These are phyloP conservation scores for Inga leiocalycina DNA, from an alignment of 306 rosid genomes.

Conservation along the genomic window DNA sequence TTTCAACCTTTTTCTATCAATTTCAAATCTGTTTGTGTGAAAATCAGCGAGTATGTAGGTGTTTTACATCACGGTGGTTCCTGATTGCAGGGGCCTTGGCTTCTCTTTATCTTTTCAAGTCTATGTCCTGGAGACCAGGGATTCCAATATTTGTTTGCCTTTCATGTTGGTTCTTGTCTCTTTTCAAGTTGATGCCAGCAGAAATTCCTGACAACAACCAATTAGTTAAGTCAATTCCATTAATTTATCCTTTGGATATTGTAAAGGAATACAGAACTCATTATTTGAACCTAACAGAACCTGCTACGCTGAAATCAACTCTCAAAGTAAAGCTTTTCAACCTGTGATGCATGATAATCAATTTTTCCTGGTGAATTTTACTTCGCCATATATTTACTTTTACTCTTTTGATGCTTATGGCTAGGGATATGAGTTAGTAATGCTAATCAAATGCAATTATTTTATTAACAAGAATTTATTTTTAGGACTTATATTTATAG, in stretches of 20 bases:
- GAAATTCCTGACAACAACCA: constrained; percentile 86
- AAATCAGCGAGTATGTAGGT: too few species aligned
- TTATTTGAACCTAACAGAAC: constrained; percentile 16
- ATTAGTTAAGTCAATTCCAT: constrained; percentile 49
- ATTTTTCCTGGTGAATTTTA: constrained; percentile 17
- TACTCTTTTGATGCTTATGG: not conserved
- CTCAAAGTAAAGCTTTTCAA: constrained; percentile 1
- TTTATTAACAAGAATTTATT: not conserved
- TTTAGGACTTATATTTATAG: constrained; percentile 11
- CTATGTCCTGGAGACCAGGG: constrained; percentile 78
- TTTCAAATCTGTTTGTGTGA: too few species aligned
- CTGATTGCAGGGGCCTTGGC: constrained; percentile 55
- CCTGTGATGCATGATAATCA: not conserved
- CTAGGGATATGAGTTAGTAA: not conserved
- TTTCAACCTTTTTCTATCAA: too few species aligned
- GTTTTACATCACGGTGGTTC: constrained; percentile 50
- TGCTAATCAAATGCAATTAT: not conserved
- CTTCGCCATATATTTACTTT: not conserved
- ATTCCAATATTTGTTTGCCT: constrained; percentile 67
- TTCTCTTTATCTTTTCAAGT: constrained; percentile 47
- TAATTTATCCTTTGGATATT: constrained; percentile 22
- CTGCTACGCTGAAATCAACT: not conserved
- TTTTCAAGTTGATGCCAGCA: constrained; percentile 93
- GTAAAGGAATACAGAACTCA: constrained; percentile 14
- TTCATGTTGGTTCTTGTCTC: constrained; percentile 75